Conservation (phyloP, 139 green algal species). For the Gonium pectorale region DNA sequence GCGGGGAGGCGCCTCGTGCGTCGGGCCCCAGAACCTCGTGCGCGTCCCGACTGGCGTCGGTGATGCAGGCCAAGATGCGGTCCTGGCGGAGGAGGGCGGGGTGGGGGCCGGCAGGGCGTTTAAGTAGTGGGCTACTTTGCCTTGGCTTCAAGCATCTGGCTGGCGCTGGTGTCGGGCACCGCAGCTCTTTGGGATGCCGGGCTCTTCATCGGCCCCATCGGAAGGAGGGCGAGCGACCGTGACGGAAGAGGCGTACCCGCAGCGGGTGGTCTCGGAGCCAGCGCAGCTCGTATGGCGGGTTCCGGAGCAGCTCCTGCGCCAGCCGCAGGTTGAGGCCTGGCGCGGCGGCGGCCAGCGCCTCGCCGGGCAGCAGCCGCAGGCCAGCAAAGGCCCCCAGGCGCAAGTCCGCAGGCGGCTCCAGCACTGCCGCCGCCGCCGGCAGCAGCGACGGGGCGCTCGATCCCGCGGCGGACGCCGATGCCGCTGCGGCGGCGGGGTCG, state of each 20-base stretch:
- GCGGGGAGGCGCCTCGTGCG: background rate
- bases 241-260: too few species aligned
- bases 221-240: too few species aligned
- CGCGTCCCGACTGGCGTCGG: background rate
- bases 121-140: too few species aligned
- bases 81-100: too few species aligned
- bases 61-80: background rate
- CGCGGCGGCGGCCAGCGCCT: slow-evolving; percentile 26
- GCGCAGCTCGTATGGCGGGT: slow-evolving; percentile 54
- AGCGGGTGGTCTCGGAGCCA: slow-evolving; percentile 42
- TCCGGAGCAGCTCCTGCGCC: slow-evolving; percentile 39
- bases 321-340: slow-evolving; percentile 23
- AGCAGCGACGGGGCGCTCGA: too few species aligned
- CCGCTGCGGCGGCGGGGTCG: too few species aligned
- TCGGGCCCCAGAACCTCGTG: background rate
- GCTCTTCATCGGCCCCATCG: too few species aligned
- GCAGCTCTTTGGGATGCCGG: too few species aligned
- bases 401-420: background rate
- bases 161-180: too few species aligned
- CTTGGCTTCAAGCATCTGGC: too few species aligned
- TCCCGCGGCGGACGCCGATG: too few species aligned
- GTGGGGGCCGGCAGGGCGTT: too few species aligned
- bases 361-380: slow-evolving; percentile 60
- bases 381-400: slow-evolving; percentile 44
- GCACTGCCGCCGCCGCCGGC: background rate